A percentile compares a stretch with the other conserved stretches of the same genome.
These are phyloP conservation scores for Teunomyces lycoperdinae DNA, from an alignment of 805 yeast genomes.

Conservation along the genomic window DNA sequence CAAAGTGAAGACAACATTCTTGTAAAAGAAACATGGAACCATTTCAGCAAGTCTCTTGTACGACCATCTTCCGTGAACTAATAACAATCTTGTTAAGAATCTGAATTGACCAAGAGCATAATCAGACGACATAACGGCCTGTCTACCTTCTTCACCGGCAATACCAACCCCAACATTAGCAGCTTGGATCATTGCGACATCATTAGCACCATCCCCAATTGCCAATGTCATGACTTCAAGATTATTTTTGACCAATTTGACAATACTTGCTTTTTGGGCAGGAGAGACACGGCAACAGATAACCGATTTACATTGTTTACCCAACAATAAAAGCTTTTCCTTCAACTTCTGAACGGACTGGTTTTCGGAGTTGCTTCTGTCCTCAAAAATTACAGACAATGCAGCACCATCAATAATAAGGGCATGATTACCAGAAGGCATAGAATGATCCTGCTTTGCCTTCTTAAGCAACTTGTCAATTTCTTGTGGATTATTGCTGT, in stretches of 20 bases:
- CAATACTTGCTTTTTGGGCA: constrained; percentile 83
- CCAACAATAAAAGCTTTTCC: constrained; percentile 59
- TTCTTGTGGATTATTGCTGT: constrained; percentile 29
- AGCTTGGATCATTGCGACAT: constrained; percentile 88
- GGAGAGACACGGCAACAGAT: constrained; percentile 88
- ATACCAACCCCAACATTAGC: constrained; percentile 88
- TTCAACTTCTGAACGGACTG: constrained; percentile 11
- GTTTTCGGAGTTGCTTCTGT: constrained; percentile 43
- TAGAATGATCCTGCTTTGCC: constrained; percentile 54
- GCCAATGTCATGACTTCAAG: constrained; percentile 82
- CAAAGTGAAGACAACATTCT: constrained; percentile 71
- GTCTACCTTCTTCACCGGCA: constrained; percentile 90
- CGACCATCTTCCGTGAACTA: constrained; percentile 87
- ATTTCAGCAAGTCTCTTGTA: constrained; percentile 78
- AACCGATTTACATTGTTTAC: constrained; percentile 80
- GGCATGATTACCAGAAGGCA: constrained; percentile 67
- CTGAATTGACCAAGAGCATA: constrained; percentile 84
- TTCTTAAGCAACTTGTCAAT: constrained; percentile 42
- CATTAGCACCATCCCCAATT: constrained; percentile 87
- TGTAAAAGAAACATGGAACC: constrained; percentile 80
- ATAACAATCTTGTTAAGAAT: constrained; percentile 58
- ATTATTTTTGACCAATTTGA: constrained; percentile 68
- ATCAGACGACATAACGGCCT: constrained; percentile 86
- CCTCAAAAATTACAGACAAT: constrained; percentile 45
- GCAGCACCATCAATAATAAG: constrained; percentile 83